A percentile compares a stretch with the other conserved stretches of the same genome.
Conservation (phyloP, 495 filamentous ascomycete species). For the Echria macrotheca region DNA sequence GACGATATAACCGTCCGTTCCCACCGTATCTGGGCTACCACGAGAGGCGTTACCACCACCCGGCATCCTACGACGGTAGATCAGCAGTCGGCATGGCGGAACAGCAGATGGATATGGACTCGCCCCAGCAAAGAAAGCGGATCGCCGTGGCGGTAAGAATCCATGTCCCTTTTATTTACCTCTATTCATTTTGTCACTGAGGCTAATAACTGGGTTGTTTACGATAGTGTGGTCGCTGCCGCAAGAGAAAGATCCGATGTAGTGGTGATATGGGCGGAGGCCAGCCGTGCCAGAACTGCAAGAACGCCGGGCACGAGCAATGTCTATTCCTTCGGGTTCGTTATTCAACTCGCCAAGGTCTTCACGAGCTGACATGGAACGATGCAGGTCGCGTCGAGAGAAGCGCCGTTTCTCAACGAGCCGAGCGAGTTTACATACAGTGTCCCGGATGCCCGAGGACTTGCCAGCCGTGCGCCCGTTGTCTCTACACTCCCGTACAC, state of each 20-base stretch:
- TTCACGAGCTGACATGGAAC: conserved; percentile 18
- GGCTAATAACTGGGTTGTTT: neutral
- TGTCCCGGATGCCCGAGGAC: conserved; percentile 34
- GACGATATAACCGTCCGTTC: conserved; percentile 38
- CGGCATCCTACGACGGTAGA: conserved; percentile 27
- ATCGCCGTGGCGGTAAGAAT: conserved; percentile 69
- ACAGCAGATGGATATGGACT: conserved; percentile 35
- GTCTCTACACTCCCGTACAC: conserved; percentile 22
- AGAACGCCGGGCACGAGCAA: conserved; percentile 57
- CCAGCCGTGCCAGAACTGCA: conserved; percentile 77
- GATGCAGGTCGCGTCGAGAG: conserved; percentile 43
- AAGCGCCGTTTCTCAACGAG: conserved; percentile 34
- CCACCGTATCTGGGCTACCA: conserved; percentile 31
- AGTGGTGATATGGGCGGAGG: conserved; percentile 78
- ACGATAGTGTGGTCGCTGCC: conserved; percentile 77
- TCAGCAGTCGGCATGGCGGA: conserved; percentile 38
- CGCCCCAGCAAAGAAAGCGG: conserved; percentile 45
- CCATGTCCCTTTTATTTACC: neutral
- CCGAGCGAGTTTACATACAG: conserved; percentile 32
- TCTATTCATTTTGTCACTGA: neutral
- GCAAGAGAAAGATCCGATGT: conserved; percentile 94
- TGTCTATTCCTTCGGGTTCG: conserved; percentile 84
- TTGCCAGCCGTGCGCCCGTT: conserved; percentile 31
- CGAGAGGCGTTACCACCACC: conserved; percentile 31
- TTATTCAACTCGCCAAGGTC: too few relatives aligned